These are phyloP conservation scores for Talaromyces rugulosus DNA, from an alignment of 2,329 filamentous ascomycete species.

Conservation along the genomic window DNA sequence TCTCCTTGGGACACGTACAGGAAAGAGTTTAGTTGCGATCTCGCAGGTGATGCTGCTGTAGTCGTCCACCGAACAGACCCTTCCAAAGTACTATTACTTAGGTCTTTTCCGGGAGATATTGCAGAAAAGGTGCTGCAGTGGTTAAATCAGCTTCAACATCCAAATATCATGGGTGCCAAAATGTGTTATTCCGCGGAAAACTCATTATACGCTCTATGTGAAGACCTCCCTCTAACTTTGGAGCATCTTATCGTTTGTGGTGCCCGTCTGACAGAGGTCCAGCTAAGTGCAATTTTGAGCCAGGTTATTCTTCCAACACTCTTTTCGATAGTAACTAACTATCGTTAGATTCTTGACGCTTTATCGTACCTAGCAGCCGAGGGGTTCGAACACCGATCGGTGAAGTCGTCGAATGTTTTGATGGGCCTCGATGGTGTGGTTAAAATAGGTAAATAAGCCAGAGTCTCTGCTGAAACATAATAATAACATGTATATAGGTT, in stretches of 20 bases:
- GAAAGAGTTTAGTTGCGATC: slow-evolving; percentile 12
- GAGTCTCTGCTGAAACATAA: not conserved
- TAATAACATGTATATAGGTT: slow-evolving; percentile 6
- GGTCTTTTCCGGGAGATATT: not conserved
- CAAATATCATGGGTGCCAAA: slow-evolving; percentile 9
- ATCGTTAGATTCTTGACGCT: slow-evolving; percentile 15
- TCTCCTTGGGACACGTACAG: slow-evolving; percentile 14
- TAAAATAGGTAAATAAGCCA: slow-evolving; percentile 17
- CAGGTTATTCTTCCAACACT: slow-evolving; percentile 11
- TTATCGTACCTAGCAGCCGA: slow-evolving; percentile 12
- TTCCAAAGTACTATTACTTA: slow-evolving; percentile 8
- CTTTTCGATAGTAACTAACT: not conserved
- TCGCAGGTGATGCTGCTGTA: slow-evolving; percentile 5
- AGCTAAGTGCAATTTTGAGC: slow-evolving; percentile 14
- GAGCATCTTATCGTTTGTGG: slow-evolving; percentile 11
- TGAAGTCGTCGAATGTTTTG: slow-evolving; percentile 20
- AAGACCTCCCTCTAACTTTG: slow-evolving; percentile 12
- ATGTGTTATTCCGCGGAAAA: slow-evolving; percentile 6
- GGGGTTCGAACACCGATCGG: slow-evolving; percentile 14
- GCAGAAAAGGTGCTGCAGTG: slow-evolving; percentile 2
- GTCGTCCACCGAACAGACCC: slow-evolving; percentile 5
- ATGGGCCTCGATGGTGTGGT: slow-evolving; percentile 15
- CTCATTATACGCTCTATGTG: slow-evolving; percentile 4
- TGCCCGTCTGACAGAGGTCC: slow-evolving; percentile 7
- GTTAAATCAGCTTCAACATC: slow-evolving; percentile 8